A percentile compares a stretch with the other conserved stretches of the same genome.
phyloP scores from a whole-genome alignment of 2,329 filamentous ascomycete genomes.

The Colletotrichum tamarilloi region DNA sequence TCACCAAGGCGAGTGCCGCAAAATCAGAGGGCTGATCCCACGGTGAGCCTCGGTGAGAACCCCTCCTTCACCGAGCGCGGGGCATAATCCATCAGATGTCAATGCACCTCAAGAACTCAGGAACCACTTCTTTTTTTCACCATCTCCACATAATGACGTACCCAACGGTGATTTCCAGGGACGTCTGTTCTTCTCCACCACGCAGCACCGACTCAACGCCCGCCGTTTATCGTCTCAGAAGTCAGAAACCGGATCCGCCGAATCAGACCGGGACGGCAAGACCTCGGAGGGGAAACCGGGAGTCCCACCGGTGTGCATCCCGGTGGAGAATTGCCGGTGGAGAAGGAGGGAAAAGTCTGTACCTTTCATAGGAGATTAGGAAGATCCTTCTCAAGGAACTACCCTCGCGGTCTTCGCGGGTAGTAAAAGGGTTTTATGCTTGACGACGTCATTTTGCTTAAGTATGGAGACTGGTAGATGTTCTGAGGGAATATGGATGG shows the following conservation, averaged over 20 bases:
- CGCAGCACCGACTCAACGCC: conserved; percentile 8
- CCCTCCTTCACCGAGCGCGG: conserved; percentile 20
- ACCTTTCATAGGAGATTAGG: background rate
- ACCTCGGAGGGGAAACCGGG: background rate
- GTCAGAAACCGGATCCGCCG: conserved; percentile 21
- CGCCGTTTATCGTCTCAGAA: background rate
- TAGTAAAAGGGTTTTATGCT: background rate
- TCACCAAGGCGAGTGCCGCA: background rate
- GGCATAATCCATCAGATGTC: background rate
- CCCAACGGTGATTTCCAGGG: conserved; percentile 1
- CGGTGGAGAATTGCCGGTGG: conserved; percentile 19
- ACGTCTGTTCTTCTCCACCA: background rate
- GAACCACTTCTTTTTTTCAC: conserved; percentile 20
- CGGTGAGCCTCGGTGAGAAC: background rate
- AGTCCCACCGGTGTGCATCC: background rate
- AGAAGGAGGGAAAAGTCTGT: conserved; percentile 10
- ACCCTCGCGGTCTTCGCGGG: conserved; percentile 20
- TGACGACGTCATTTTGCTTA: conserved; percentile 18
- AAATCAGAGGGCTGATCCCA: no score
- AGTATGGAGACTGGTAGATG: background rate
- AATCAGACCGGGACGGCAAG: conserved; percentile 15
- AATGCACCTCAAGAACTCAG: background rate
- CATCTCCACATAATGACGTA: conserved; percentile 29
- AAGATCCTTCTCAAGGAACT: background rate
- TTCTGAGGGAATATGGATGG: background rate